phyloP scores from a whole-genome alignment of 2,329 filamentous ascomycete genomes.

The Fusarium subtropicale region DNA sequence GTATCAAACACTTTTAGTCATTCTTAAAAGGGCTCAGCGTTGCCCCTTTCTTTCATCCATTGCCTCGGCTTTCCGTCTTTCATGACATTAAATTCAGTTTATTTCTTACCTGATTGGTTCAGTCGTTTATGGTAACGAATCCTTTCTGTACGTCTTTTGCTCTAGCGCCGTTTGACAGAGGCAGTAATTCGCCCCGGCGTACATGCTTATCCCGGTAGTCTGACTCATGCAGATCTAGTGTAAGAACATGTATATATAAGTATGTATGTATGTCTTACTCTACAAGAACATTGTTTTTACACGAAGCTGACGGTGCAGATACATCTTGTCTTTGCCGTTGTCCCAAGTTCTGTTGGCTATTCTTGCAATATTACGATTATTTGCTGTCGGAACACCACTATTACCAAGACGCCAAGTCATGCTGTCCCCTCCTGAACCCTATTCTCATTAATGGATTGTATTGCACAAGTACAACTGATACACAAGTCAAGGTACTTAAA shows the following conservation, averaged over 20 bases:
- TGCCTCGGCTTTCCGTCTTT: background rate
- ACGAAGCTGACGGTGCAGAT: background rate
- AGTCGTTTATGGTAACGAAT: background rate
- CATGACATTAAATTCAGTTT: background rate
- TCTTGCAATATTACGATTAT: background rate
- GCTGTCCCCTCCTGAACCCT: background rate
- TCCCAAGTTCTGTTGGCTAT: background rate
- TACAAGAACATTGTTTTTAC: background rate
- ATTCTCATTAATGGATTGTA: background rate
- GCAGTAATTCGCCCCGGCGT: background rate
- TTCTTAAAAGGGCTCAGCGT: background rate
- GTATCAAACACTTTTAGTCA: background rate
- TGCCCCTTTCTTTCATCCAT: background rate
- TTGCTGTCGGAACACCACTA: background rate
- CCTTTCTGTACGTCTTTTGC: background rate
- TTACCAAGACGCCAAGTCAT: background rate
- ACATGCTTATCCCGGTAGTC: background rate
- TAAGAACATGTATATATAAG: background rate
- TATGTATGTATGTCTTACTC: background rate
- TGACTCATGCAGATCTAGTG: background rate
- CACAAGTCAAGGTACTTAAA: background rate
- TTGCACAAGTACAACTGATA: background rate
- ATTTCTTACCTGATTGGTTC: background rate
- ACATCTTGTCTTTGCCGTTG: background rate
- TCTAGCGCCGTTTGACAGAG: background rate